Evolutionary conservation across 2,329 filamentous ascomycete species (phyloP), one percentile per base, ranked within the genome.

Genomic region (Curvularia sp.): DNA sequence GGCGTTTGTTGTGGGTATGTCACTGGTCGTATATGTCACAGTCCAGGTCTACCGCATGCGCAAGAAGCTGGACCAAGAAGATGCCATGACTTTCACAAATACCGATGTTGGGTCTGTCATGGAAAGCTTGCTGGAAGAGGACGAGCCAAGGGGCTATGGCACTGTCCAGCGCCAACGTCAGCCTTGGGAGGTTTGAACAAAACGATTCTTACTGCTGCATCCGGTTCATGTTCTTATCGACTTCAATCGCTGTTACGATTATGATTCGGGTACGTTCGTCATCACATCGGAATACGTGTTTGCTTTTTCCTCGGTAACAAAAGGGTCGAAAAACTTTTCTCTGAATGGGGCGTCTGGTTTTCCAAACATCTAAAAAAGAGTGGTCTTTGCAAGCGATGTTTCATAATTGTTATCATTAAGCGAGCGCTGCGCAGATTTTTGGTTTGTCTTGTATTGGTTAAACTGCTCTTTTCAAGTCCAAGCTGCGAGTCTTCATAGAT

Each of bases 21-120:
- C 79, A 6, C 78, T 96, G 35, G 87, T 93, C 13, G 60, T 59
- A 0, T 77, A 73, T 57, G 73, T 77, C 7, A 64, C 65, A 1
- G 63, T 76, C 9, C 71, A 76, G 50, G 65, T 70, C 0, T 68
- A 73, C 43, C 64, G 72, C 13, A 63, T 76, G 65, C 65, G 68
- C 38, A 73, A 70, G 61, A 69, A 64, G 55, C 48, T 77, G 6
- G 69, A 74, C 24, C 69, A 75, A 22, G 74, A 77, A 49, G 75
- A 77, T 42, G 68, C 78, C 15, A 79, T 95, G 53, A 83, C 82
- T 18, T 85, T 94, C 50, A 81, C 78, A 58, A 93, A 93, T 70
- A 84, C 85, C 62, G 88, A 88, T 65, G 91, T 92, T 67, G 88
- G 88, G 2, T 81, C 88, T 60, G 89, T 77, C n/a, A 65, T 77